phyloP scores from a whole-genome alignment of 2,329 filamentous ascomycete species.

The Metarhizium brunneum region DNA sequence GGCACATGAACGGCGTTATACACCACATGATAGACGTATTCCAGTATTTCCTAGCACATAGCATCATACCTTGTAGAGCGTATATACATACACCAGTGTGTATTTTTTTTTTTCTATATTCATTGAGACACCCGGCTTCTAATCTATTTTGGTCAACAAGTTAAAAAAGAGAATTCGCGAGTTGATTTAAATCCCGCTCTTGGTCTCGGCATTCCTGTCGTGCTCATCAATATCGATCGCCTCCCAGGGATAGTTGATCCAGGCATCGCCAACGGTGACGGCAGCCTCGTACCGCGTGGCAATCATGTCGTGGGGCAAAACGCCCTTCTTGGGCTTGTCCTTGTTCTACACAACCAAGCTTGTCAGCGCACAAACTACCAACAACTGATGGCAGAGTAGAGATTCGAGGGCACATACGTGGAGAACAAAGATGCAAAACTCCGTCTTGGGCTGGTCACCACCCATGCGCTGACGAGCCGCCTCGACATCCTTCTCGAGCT shows the following conservation, averaged over 20 bases:
- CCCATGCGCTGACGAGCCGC: conserved; percentile 65
- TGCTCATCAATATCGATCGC: conserved; percentile 90
- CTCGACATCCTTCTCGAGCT: conserved; percentile 92
- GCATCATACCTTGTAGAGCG: not conserved
- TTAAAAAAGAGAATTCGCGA: not conserved
- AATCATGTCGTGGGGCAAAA: conserved; percentile 70
- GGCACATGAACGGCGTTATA: not conserved
- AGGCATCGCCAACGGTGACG: conserved; percentile 81
- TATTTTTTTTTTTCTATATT: not conserved
- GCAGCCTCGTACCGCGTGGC: conserved; percentile 73
- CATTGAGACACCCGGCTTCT: conserved; percentile 1
- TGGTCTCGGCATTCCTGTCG: conserved; percentile 54
- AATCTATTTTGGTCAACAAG: not conserved
- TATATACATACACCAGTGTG: not conserved
- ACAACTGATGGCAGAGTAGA: not conserved
- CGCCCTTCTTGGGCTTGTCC: conserved; percentile 91
- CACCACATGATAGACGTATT: not conserved
- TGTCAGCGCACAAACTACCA: not conserved
- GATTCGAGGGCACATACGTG: conserved; percentile 51
- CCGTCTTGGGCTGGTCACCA: conserved; percentile 56
- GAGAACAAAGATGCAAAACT: conserved; percentile 91
- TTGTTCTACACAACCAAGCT: conserved; percentile 59
- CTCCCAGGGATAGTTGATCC: conserved; percentile 99
- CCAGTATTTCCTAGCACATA: not conserved
- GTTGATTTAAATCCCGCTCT: conserved; percentile 9